phyloP scores from a whole-genome alignment of 192 early-diverging fungal genomes.

The Linnemannia hyalina region DNA sequence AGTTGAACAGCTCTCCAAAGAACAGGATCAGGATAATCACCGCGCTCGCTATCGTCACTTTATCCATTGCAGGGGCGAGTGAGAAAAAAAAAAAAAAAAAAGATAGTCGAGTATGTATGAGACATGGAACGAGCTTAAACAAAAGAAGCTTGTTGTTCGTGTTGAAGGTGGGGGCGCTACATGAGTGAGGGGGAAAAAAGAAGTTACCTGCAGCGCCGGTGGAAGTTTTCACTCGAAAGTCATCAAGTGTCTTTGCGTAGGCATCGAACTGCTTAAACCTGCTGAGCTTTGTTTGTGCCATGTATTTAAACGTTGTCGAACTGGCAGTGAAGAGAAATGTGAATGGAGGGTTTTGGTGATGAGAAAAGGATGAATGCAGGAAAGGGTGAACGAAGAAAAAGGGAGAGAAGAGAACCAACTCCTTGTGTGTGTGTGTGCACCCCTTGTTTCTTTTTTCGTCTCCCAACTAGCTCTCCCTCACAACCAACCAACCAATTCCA shows the following conservation, averaged over 20 bases:
- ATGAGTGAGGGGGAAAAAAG: neutral
- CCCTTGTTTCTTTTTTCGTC: neutral
- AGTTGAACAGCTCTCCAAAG: slow-evolving; percentile 84
- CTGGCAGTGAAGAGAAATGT: neutral
- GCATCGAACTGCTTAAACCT: slow-evolving; percentile 73
- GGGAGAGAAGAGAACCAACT: neutral
- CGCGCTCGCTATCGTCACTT: slow-evolving; percentile 82
- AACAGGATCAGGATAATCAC: slow-evolving; percentile 80
- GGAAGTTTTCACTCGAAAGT: slow-evolving; percentile 71
- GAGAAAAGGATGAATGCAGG: neutral
- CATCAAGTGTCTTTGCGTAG: slow-evolving; percentile 96
- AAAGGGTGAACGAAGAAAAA: neutral
- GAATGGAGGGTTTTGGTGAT: too few relatives aligned
- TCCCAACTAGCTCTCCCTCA: neutral
- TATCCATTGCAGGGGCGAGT: neutral
- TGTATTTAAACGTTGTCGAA: neutral
- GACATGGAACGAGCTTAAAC: too few relatives aligned
- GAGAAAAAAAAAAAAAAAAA: neutral
- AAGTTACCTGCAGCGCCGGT: slow-evolving; percentile 18
- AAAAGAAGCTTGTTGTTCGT: too few relatives aligned
- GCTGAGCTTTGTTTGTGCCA: slow-evolving; percentile 37
- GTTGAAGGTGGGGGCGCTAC: too few relatives aligned
- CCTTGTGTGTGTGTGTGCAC: neutral
- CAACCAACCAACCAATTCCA: neutral
- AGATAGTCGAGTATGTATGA: neutral